Evolutionary conservation across 2,329 filamentous ascomycete genomes (phyloP).

Genomic region (Amesomyces nigricolor): DNA sequence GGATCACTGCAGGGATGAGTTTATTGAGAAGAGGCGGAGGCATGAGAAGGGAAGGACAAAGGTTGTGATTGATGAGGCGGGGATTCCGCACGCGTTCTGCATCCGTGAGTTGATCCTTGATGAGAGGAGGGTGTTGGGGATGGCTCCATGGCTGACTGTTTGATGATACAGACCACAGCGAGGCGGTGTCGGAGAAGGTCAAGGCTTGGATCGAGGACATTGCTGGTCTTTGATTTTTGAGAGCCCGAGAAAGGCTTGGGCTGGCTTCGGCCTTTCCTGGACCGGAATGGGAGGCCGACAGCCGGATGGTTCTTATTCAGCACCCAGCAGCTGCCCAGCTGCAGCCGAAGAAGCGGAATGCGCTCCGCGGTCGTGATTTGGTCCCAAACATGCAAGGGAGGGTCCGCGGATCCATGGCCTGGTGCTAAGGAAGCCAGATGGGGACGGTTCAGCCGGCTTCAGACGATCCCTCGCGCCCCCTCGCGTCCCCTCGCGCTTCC

Average conservation of each 20-base stretch:
- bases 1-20: conserved; percentile 48
- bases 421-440: too few species aligned
- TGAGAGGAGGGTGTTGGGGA: not conserved
- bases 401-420: too few species aligned
- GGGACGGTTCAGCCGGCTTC: too few species aligned
- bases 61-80: conserved; percentile 50
- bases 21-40: conserved; percentile 41
- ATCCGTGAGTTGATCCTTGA: conserved; percentile 36
- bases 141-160: conserved; percentile 1
- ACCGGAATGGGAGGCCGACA: not conserved
- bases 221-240: conserved; percentile 2
- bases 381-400: too few species aligned
- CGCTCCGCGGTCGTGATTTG: too few species aligned
- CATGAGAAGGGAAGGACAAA: conserved; percentile 34
- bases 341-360: too few species aligned
- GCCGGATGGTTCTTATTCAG: too few species aligned
- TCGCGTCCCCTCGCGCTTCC: too few species aligned
- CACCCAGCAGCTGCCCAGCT: too few species aligned
- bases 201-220: conserved; percentile 50
- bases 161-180: conserved; percentile 39
- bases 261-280: not conserved
- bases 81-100: conserved; percentile 58
- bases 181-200: conserved; percentile 45
- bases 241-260: not conserved
- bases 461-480: too few species aligned